Evolutionary conservation across 2,329 filamentous ascomycete genomes (phyloP).

Genomic region (Xylaria sp.): DNA sequence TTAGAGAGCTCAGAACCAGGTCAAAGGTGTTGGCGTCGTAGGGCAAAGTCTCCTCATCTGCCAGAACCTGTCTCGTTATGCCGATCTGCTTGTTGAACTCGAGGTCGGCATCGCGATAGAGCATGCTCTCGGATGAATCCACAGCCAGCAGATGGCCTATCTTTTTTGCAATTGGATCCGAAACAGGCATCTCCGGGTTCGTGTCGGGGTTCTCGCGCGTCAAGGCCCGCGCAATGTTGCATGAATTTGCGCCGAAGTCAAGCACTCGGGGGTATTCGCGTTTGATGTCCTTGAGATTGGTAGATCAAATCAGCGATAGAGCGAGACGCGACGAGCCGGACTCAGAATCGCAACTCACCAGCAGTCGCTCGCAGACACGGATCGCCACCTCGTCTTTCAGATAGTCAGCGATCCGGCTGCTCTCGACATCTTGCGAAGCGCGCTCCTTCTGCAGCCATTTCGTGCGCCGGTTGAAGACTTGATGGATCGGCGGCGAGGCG

Average conservation of each 20-base stretch:
- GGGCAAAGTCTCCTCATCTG: conserved; percentile 78
- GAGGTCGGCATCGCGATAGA: conserved; percentile 81
- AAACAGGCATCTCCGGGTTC: conserved; percentile 62
- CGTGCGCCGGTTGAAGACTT: conserved; percentile 88
- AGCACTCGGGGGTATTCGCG: conserved; percentile 85
- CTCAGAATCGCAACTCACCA: conserved; percentile 53
- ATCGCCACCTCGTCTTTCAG: conserved; percentile 91
- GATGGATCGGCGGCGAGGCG: conserved; percentile 79
- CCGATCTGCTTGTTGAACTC: conserved; percentile 80
- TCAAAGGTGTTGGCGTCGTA: conserved; percentile 84
- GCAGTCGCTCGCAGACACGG: conserved; percentile 83
- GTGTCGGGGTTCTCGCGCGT: conserved; percentile 75
- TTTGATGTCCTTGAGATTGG: conserved; percentile 75
- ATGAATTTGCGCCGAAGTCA: conserved; percentile 94
- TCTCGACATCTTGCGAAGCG: conserved; percentile 75
- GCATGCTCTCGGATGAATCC: conserved; percentile 80
- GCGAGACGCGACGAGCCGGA: conserved; percentile 47
- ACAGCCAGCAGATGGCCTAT: conserved; percentile 81
- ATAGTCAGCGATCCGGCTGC: conserved; percentile 87
- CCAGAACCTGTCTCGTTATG: conserved; percentile 79
- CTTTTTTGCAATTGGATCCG: conserved; percentile 73
- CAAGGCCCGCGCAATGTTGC: conserved; percentile 88
- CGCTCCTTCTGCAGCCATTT: conserved; percentile 95
- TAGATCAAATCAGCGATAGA: conserved; percentile 18
- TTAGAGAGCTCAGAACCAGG: conserved; percentile 87